phyloP scores from a whole-genome alignment of 2,329 filamentous ascomycete genomes.

The Penicillium sumatraense region DNA sequence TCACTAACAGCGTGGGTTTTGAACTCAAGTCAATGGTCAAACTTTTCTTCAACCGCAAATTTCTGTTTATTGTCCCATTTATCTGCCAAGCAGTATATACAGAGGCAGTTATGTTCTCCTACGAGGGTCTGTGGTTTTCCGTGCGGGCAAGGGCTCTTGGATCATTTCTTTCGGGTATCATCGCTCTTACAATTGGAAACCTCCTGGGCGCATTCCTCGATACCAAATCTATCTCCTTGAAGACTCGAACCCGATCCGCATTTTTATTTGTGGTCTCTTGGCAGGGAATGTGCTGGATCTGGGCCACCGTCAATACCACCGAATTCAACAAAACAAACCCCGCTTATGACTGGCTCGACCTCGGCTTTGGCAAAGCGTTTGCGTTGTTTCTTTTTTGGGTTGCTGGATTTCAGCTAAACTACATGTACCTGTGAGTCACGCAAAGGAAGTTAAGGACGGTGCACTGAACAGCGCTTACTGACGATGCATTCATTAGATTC shows the following conservation, averaged over 20 bases:
- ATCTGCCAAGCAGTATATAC: conserved; percentile 74
- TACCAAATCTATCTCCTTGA: conserved; percentile 58
- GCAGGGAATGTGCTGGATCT: conserved; percentile 74
- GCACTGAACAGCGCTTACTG: neutral
- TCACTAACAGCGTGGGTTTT: conserved; percentile 59
- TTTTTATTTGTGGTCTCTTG: conserved; percentile 58
- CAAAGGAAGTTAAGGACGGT: neutral
- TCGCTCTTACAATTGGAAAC: conserved; percentile 69
- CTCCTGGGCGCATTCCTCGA: conserved; percentile 70
- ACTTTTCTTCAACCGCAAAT: conserved; percentile 64
- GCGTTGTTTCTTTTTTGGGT: conserved; percentile 70
- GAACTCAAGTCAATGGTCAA: conserved; percentile 65
- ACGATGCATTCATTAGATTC: conserved; percentile 53
- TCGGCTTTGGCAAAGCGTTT: conserved; percentile 69
- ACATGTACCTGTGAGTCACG: conserved; percentile 65
- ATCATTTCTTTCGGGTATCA: conserved; percentile 71
- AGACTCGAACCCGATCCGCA: conserved; percentile 57
- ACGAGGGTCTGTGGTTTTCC: conserved; percentile 69
- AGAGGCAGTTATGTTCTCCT: conserved; percentile 75
- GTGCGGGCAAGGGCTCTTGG: conserved; percentile 72
- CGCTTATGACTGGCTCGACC: conserved; percentile 67
- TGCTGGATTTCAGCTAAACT: conserved; percentile 72
- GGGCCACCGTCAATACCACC: conserved; percentile 69
- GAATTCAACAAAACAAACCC: conserved; percentile 62
- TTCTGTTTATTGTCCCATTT: conserved; percentile 67